Percentiles rank a stretch among this genome's conserved stretches.
These are phyloP conservation scores for Malassezia pachydermatis DNA, from an alignment of 1,284 basidiomycete genomes.

Conservation along the genomic window DNA sequence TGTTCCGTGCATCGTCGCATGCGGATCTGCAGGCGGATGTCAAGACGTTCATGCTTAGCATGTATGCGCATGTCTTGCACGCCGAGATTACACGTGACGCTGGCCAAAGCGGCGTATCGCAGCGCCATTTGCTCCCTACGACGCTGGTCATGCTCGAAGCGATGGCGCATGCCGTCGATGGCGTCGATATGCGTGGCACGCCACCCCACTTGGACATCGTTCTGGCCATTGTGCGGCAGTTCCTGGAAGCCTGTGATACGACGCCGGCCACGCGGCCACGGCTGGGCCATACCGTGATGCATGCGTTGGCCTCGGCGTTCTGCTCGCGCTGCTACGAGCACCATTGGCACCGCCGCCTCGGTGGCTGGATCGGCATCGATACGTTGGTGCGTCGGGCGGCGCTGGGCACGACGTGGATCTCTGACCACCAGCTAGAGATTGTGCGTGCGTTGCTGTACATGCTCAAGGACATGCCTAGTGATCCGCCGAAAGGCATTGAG, in stretches of 20 bases:
- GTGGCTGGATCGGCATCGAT: constrained; percentile 45
- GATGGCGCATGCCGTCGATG: constrained; percentile 32
- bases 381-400: constrained; percentile 49
- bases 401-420: constrained; percentile 62
- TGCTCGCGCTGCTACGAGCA: constrained; percentile 47
- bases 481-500: constrained; percentile 71
- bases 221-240: constrained; percentile 34
- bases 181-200: constrained; percentile 50
- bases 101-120: constrained; percentile 50
- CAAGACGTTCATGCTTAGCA: constrained; percentile 58
- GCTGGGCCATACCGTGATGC: constrained; percentile 38
- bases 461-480: constrained; percentile 86
- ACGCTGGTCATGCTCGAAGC: constrained; percentile 41
- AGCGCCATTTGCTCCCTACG: constrained; percentile 55
- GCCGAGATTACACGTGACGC: constrained; percentile 49
- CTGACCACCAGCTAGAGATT: constrained; percentile 80
- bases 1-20: constrained; percentile 67
- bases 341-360: constrained; percentile 47
- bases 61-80: constrained; percentile 61
- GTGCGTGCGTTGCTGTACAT: constrained; percentile 83
- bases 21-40: constrained; percentile 63
- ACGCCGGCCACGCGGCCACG: constrained; percentile 32
- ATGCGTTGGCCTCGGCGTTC: constrained; percentile 40
- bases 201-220: constrained; percentile 30
- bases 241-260: constrained; percentile 28